Evolutionary conservation across 805 yeast genomes (phyloP).

Genomic region (Teunomyces stri): DNA sequence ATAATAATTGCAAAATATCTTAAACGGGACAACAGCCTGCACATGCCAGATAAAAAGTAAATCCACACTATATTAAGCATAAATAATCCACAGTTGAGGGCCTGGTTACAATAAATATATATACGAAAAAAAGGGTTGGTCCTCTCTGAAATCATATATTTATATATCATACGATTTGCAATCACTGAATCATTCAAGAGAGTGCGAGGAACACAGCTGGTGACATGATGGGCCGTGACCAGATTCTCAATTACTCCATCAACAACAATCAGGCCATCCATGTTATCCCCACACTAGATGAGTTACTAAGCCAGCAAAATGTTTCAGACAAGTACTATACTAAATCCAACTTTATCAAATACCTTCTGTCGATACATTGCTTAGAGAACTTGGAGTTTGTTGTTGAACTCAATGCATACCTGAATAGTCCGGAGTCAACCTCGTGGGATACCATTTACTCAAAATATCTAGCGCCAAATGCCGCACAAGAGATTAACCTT

Average conservation of each 20-base stretch:
- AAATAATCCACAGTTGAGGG: not conserved
- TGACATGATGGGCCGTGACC: not conserved
- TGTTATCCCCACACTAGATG: constrained; percentile 19
- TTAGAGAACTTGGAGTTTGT: constrained; percentile 37
- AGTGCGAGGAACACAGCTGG: not conserved
- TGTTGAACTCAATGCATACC: constrained; percentile 19
- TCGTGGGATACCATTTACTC: constrained; percentile 28
- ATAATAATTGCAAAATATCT: not conserved
- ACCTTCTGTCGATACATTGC: constrained; percentile 30
- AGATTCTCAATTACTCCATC: constrained; percentile 8
- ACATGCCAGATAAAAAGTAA: not conserved
- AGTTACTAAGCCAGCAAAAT: constrained; percentile 11
- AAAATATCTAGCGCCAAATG: constrained; percentile 25
- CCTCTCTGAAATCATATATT: no score
- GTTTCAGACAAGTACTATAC: constrained; percentile 9
- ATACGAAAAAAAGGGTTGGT: not conserved
- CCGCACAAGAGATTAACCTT: constrained; percentile 33
- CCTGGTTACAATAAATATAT: not conserved
- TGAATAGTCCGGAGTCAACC: constrained; percentile 10
- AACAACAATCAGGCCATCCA: constrained; percentile 8
- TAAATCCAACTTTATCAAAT: constrained; percentile 22
- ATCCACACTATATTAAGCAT: not conserved
- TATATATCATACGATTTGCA: no score
- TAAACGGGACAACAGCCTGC: not conserved
- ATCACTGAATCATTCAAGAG: not conserved